These are phyloP conservation scores for Colletotrichum sansevieriae DNA, from an alignment of 2,329 filamentous ascomycete species.

Conservation along the genomic window DNA sequence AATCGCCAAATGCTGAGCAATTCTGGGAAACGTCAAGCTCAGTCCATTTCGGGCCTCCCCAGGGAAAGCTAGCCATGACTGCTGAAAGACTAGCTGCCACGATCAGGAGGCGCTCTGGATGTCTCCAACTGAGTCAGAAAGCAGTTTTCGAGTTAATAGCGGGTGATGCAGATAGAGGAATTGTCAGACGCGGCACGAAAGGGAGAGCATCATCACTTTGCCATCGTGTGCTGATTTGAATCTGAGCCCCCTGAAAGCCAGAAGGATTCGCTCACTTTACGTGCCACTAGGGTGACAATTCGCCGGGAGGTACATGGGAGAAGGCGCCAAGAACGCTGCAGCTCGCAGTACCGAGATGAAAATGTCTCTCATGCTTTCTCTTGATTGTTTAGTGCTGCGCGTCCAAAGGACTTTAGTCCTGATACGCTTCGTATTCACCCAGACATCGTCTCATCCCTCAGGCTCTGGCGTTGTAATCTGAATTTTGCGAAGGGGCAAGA, in stretches of 20 bases:
- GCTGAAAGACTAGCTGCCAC: neutral
- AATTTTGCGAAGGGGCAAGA: no score
- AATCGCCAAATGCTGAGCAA: constrained; percentile 27
- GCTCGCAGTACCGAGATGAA: constrained; percentile 6
- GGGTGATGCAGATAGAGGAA: neutral
- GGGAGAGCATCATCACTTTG: neutral
- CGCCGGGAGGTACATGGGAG: neutral
- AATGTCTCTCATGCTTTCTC: neutral
- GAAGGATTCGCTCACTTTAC: constrained; percentile 9
- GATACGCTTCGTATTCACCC: neutral
- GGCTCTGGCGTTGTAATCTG: no score
- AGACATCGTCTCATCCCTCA: neutral
- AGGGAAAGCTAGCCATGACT: constrained; percentile 14
- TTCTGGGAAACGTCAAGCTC: constrained; percentile 17
- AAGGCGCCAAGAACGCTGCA: neutral
- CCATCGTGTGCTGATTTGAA: neutral
- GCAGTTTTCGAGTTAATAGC: neutral
- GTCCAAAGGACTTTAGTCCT: neutral
- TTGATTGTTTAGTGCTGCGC: neutral
- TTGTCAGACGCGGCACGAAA: neutral
- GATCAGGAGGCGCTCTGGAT: neutral
- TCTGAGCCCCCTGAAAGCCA: constrained; percentile 17
- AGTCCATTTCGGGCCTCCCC: constrained; percentile 15
- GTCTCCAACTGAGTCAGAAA: neutral
- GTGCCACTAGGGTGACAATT: constrained; percentile 7